Evolutionary conservation across 176 grass and related monocot species (phyloP), one percentile per base, ranked within the genome.

Genomic region (Carex cristatella): DNA sequence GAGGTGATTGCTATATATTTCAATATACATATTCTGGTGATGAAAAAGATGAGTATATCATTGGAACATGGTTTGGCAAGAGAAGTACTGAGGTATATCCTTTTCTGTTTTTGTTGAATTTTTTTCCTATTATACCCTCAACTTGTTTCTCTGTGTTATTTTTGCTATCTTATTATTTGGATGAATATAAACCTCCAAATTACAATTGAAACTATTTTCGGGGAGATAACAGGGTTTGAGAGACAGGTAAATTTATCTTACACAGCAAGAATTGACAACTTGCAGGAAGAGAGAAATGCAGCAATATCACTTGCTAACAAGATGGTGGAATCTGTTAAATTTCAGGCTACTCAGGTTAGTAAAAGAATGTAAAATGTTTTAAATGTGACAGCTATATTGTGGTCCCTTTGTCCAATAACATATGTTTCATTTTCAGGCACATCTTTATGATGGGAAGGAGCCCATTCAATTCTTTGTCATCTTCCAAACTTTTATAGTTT

Each of bases 401-500:
- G 10, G 65, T 32, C 27, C 56, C 18, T 28, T 13, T 13, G 38
- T 83, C 30, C 84, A 60, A 90, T 81, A 83, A 67, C 62, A 79
- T 42, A 84, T 30, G 38, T 35, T 69, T 55, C 84, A 82, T 86
- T 71, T 61, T 40, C 80, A 98, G 96, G 93, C 91, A 78, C 86
- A 88, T 31, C 78, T 98, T 82, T 95, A 95, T 92, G 96, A 98
- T 90, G 96, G 96, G 86, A 98, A 98, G 85, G 96, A 98, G 88
- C 88, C 96, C 19, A 81, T 92, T 74, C 93, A 94, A 44, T 94
- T 98, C 89, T 98, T 98, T 82, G 88, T 90, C 81, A 95, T 98
- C 86, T 98, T 98, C 88, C 96, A 98, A 88, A 94, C 89, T 61
- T 88, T 98, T 74, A 84, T 98, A 81, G 87, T 98, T 84, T 95